Evolutionary conservation across 345 rosid species (phyloP).

Genomic region (Arabidopsis arenosa): DNA sequence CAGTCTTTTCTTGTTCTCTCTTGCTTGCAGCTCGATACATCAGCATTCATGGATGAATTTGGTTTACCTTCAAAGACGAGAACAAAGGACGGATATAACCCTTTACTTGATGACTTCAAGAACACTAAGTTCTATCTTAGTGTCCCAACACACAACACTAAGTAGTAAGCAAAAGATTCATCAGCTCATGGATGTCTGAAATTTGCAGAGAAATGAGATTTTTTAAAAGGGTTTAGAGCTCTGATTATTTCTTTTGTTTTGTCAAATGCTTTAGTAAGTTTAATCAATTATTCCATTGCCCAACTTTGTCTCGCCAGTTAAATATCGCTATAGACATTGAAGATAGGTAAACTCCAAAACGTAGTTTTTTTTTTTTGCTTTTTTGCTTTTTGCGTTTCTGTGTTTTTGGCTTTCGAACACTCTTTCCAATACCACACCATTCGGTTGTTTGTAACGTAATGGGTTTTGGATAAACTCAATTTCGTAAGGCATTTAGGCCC

Average conservation of each 20-base stretch:
- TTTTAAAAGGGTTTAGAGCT: conserved; percentile 1
- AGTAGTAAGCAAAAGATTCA: conserved; percentile 49
- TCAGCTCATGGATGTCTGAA: conserved; percentile 25
- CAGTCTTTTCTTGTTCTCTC: background rate
- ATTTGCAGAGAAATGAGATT: conserved; percentile 10
- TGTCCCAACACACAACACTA: conserved; percentile 89
- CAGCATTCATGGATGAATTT: conserved; percentile 94
- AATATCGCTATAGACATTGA: background rate
- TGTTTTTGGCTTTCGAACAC: background rate
- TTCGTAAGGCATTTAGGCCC: background rate
- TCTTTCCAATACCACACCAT: background rate
- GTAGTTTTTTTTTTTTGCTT: background rate
- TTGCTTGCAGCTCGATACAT: conserved; percentile 69
- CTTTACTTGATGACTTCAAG: conserved; percentile 92
- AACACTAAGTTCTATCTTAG: conserved; percentile 90
- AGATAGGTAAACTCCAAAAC: background rate
- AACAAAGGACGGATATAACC: conserved; percentile 92
- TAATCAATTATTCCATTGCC: background rate
- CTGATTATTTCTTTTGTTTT: background rate
- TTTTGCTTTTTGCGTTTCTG: background rate
- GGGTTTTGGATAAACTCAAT: background rate
- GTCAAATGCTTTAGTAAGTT: conserved; percentile 2
- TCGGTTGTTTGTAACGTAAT: background rate
- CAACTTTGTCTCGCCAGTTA: background rate
- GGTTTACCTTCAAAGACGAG: conserved; percentile 87